phyloP scores from a whole-genome alignment of 352 stramenopile genomes.

The Globisporangium ultimum region DNA sequence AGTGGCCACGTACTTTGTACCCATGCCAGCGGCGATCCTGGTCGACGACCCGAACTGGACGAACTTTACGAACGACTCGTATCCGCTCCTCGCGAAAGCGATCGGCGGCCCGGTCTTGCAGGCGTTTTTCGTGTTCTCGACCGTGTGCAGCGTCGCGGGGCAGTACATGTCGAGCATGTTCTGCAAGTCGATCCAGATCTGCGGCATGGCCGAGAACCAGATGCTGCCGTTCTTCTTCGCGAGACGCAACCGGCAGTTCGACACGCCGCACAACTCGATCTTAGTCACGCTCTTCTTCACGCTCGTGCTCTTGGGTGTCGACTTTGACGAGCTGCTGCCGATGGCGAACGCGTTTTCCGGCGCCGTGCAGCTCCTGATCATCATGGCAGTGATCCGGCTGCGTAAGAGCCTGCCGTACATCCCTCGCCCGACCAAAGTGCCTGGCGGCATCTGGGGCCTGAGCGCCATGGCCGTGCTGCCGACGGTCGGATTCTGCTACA shows the following conservation, averaged over 20 bases:
- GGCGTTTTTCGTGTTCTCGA: slow-evolving; percentile 64
- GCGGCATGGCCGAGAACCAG: slow-evolving; percentile 49
- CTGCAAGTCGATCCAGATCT: slow-evolving; percentile 74
- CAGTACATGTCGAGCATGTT: slow-evolving; percentile 86
- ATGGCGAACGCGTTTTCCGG: slow-evolving; percentile 90
- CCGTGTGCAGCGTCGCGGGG: slow-evolving; percentile 71
- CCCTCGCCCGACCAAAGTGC: slow-evolving; percentile 45
- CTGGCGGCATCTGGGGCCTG: slow-evolving; percentile 23
- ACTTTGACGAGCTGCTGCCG: slow-evolving; percentile 68
- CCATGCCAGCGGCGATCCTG: slow-evolving; percentile 4
- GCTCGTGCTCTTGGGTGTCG: slow-evolving; percentile 27
- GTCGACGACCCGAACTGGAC: neutral
- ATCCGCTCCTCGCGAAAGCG: slow-evolving; percentile 66
- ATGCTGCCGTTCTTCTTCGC: slow-evolving; percentile 76
- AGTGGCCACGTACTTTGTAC: slow-evolving; percentile 78
- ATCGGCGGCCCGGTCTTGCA: slow-evolving; percentile 68
- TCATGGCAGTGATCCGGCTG: slow-evolving; percentile 86
- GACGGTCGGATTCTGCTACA: slow-evolving; percentile 26
- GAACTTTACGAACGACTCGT: slow-evolving; percentile 11
- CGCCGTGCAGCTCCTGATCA: slow-evolving; percentile 82
- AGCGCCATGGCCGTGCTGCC: slow-evolving; percentile 19
- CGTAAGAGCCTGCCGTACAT: slow-evolving; percentile 63
- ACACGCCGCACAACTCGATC: slow-evolving; percentile 43
- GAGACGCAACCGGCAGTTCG: slow-evolving; percentile 28
- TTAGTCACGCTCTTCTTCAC: slow-evolving; percentile 32